phyloP scores from a whole-genome alignment of 768 basidiomycete genomes.

The Amanita exitialis region DNA sequence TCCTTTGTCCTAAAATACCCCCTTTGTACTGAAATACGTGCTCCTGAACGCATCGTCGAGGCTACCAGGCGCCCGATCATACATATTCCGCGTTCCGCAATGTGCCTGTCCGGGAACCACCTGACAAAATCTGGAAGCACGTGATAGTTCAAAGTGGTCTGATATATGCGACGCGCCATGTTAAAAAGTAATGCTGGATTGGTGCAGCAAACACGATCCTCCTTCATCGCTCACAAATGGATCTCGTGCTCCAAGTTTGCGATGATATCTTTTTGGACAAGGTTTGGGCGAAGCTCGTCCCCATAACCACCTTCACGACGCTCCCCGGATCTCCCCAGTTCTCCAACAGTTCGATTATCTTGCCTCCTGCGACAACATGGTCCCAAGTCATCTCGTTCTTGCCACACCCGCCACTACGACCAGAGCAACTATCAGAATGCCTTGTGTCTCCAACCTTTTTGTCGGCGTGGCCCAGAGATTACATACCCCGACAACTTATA shows the following conservation, averaged over 20 bases:
- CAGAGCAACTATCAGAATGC: slow-evolving; percentile 21
- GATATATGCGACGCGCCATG: slow-evolving; percentile 4
- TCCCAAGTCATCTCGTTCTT: slow-evolving; percentile 42
- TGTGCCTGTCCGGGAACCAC: too few relatives aligned
- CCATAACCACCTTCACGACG: slow-evolving; percentile 37
- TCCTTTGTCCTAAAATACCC: too few relatives aligned
- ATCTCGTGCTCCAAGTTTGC: slow-evolving; percentile 61
- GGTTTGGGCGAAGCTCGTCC: slow-evolving; percentile 69
- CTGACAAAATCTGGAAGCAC: not conserved
- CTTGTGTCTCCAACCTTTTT: slow-evolving; percentile 20
- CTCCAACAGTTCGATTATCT: slow-evolving; percentile 29
- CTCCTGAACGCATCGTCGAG: too few relatives aligned
- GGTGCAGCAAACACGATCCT: not conserved
- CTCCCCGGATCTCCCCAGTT: slow-evolving; percentile 19
- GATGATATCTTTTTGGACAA: slow-evolving; percentile 74
- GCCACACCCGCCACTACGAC: slow-evolving; percentile 44
- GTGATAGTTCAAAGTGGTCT: slow-evolving; percentile 5
- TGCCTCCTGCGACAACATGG: slow-evolving; percentile 31
- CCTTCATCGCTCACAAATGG: slow-evolving; percentile 40
- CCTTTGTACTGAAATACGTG: too few relatives aligned
- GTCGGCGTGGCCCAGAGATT: slow-evolving; percentile 82
- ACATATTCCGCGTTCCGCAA: too few relatives aligned
- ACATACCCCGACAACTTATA: slow-evolving; percentile 66
- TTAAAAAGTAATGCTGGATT: not conserved
- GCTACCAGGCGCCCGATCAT: too few relatives aligned